phyloP scores from a whole-genome alignment of 352 stramenopile genomes.

The Phytophthora idaei region DNA sequence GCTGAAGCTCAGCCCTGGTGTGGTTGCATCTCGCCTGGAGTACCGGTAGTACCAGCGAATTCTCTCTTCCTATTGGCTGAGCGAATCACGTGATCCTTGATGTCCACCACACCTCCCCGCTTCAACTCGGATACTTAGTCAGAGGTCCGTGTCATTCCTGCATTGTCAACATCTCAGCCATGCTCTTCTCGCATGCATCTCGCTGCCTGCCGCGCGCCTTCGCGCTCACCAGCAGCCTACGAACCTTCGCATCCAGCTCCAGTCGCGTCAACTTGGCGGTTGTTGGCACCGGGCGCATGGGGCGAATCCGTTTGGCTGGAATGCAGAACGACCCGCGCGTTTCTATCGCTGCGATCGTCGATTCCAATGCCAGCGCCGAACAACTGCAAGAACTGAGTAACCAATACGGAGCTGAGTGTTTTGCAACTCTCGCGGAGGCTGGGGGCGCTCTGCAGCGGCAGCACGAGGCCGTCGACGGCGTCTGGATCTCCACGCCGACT shows the following conservation, averaged over 20 bases:
- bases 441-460: conserved; percentile 19
- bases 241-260: conserved; percentile 16
- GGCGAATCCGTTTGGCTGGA: conserved; percentile 64
- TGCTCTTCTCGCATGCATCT: conserved; percentile 22
- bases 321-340: conserved; percentile 61
- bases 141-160: conserved; percentile 10
- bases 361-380: conserved; percentile 37
- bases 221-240: not conserved
- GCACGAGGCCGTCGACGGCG: conserved; percentile 44
- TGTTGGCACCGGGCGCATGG: conserved; percentile 79
- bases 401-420: conserved; percentile 56
- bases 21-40: not conserved
- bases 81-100: conserved; percentile 3
- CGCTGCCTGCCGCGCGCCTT: conserved; percentile 19
- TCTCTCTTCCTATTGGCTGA: conserved; percentile 3
- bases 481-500: conserved; percentile 83
- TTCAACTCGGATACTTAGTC: conserved; percentile 17
- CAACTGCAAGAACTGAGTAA: conserved; percentile 34
- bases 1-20: not conserved
- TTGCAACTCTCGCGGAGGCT: conserved; percentile 42
- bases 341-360: conserved; percentile 67
- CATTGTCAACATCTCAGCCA: conserved; percentile 11
- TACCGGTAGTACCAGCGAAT: not conserved
- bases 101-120: conserved; percentile 8
- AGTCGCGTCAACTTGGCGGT: conserved; percentile 59